Evolutionary conservation across 1,284 basidiomycete species (phyloP), one percentile per base, ranked within the genome.

Genomic region (Agroathelia rolfsii): DNA sequence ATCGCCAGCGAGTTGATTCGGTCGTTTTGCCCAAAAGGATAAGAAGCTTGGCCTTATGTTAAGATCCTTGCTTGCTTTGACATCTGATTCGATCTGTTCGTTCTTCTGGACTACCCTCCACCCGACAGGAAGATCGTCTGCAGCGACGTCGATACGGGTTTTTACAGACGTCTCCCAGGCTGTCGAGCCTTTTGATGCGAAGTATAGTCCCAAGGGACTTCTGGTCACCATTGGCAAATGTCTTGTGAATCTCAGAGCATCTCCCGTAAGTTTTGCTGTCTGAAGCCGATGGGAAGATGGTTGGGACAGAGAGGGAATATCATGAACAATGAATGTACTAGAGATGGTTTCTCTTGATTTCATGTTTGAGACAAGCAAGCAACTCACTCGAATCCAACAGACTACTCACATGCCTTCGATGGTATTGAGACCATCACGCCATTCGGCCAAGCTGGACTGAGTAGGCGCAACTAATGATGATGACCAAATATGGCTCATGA

Each of bases 151-250:
- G 22, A 65, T 62, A 28, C 56, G 59, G 3, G 67, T 59, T 50
- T 73, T 81, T 1, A 83, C 57, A 9, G 75, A 66, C 8, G 61
- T 61, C 47, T 84, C 77, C 82, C 82, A 85, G 18, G 78, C 71
- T 11, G 69, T 67, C 3, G 76, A 77, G 2, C 78, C 79, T 50
- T 77, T 81, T 0, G 76, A 71, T 6, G 70, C 60, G 24, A 79
- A 48, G 44, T 79, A 73, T 36, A 71, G 61, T 7, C 74, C 63
- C 53, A 83, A 64, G 2, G 81, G 81, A 42, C 80, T 79, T 23
- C 47, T 51, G 14, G 63, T 64, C 4, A 72, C 62, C 16, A 71
- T 46, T 2, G 66, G 51, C 23, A 66, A 50, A 42, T 78, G 69
- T 38, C 75, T 69, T 0, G 79, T 79, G 30, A 76, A 51, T 29